These are phyloP conservation scores for Nemophila menziesii DNA, from an alignment of 257 asterid species.

Conservation along the genomic window DNA sequence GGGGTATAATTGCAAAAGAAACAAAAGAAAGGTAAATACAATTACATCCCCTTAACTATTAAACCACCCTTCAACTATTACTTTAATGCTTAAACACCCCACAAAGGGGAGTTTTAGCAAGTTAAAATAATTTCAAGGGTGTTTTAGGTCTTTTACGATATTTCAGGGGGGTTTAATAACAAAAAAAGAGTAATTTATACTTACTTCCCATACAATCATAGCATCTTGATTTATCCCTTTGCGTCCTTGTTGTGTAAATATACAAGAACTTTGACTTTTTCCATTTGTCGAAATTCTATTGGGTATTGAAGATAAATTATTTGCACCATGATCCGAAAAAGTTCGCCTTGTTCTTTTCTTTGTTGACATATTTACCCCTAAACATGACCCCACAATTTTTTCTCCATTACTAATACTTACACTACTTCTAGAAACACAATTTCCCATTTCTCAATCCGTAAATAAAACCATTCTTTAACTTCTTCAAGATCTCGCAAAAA, in stretches of 20 bases:
- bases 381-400: slow-evolving; percentile 47
- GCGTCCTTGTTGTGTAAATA: slow-evolving; percentile 1
- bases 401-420: slow-evolving; percentile 73
- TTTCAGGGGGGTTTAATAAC: not conserved
- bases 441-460: slow-evolving; percentile 67
- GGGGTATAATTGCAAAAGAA: no score
- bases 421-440: slow-evolving; percentile 74
- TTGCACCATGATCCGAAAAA: slow-evolving; percentile 50
- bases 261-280: slow-evolving; percentile 64
- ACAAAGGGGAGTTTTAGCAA: no score
- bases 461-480: slow-evolving; percentile 32
- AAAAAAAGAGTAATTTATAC: not conserved
- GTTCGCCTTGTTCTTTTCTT: slow-evolving; percentile 58
- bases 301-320: slow-evolving; percentile 59
- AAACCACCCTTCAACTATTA: no score
- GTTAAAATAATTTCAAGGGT: no score
- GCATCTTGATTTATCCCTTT: slow-evolving; percentile 3
- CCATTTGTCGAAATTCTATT: slow-evolving; percentile 76
- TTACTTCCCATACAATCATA: slow-evolving; percentile 4
- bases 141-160: no score
- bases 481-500: not conserved
- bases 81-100: no score
- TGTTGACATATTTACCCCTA: slow-evolving; percentile 46
- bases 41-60: no score
- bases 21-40: no score